These are phyloP conservation scores for Tuctoria greenei DNA, from an alignment of 176 grass and related monocot genomes.

Conservation along the genomic window DNA sequence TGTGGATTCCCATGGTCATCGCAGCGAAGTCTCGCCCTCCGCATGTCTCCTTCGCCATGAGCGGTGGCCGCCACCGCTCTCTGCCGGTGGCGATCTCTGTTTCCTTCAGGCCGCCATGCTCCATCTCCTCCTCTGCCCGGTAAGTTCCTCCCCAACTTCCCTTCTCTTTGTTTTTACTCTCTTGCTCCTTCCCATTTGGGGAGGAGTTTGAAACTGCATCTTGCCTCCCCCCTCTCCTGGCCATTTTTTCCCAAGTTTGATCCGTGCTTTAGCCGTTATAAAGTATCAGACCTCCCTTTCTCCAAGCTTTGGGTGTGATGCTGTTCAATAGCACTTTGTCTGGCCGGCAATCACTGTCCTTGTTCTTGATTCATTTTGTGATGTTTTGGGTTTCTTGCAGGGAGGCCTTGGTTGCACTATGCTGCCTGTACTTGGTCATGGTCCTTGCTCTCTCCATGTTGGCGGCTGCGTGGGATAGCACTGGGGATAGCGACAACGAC, in stretches of 20 bases:
- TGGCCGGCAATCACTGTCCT: slow-evolving; percentile 33
- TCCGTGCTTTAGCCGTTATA: slow-evolving; percentile 25
- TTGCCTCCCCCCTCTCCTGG: background rate
- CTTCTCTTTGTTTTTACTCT: background rate
- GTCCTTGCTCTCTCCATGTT: slow-evolving; percentile 28
- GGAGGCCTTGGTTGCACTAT: slow-evolving; percentile 32
- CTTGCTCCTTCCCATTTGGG: slow-evolving; percentile 12
- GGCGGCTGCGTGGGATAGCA: slow-evolving; percentile 22
- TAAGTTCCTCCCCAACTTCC: slow-evolving; percentile 20
- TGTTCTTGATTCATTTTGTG: slow-evolving; percentile 32
- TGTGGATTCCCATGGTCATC: slow-evolving; percentile 66
- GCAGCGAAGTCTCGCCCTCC: slow-evolving; percentile 43
- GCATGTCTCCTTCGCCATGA: slow-evolving; percentile 47
- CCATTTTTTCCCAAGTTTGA: background rate
- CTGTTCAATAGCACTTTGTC: slow-evolving; percentile 9
- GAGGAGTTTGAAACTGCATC: slow-evolving; percentile 24
- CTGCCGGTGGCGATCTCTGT: slow-evolving; percentile 3
- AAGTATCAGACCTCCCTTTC: background rate
- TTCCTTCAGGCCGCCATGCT: background rate
- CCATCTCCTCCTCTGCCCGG: slow-evolving; percentile 23
- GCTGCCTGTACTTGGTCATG: slow-evolving; percentile 29
- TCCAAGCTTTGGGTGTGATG: slow-evolving; percentile 9
- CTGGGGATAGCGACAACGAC: background rate
- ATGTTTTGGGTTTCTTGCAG: slow-evolving; percentile 34
- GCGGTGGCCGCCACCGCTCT: background rate